A percentile compares a stretch with the other conserved stretches of the same genome.
These are phyloP conservation scores for Hansenula lynferdii DNA, from an alignment of 1,139 yeast species.

Conservation along the genomic window DNA sequence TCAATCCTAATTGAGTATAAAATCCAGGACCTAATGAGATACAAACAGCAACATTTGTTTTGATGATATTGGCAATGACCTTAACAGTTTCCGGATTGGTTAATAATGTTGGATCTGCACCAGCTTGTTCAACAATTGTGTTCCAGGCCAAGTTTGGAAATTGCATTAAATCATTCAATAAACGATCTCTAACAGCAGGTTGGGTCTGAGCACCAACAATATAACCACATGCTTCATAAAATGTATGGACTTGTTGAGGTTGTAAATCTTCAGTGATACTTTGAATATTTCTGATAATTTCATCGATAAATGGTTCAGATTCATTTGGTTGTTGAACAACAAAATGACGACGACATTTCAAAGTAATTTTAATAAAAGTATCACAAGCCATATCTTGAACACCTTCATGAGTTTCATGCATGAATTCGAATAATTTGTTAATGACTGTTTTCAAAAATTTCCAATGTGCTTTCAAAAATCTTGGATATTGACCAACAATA, in stretches of 20 bases:
- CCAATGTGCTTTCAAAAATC: conserved; percentile 98
- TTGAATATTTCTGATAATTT: conserved; percentile 79
- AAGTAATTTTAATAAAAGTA: conserved; percentile 92
- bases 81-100: conserved; percentile 85
- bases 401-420: conserved; percentile 99
- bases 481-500: conserved; percentile 97
- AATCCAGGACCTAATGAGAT: conserved; percentile 90
- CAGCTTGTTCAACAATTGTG: conserved; percentile 84
- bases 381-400: conserved; percentile 99
- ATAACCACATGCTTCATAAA: conserved; percentile 96
- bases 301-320: conserved; percentile 88
- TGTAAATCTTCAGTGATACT: conserved; percentile 86
- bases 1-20: conserved; percentile 80
- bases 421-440: conserved; percentile 90
- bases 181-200: conserved; percentile 60
- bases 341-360: conserved; percentile 92
- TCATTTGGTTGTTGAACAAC: conserved; percentile 85
- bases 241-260: conserved; percentile 97
- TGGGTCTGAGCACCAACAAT: conserved; percentile 82
- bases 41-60: conserved; percentile 94
- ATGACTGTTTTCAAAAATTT: conserved; percentile 93
- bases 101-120: conserved; percentile 78
- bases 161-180: conserved; percentile 77
- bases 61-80: conserved; percentile 87
- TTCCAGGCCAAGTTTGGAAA: conserved; percentile 95